phyloP scores from a whole-genome alignment of 768 basidiomycete species.

The Auricularia heimuer region DNA sequence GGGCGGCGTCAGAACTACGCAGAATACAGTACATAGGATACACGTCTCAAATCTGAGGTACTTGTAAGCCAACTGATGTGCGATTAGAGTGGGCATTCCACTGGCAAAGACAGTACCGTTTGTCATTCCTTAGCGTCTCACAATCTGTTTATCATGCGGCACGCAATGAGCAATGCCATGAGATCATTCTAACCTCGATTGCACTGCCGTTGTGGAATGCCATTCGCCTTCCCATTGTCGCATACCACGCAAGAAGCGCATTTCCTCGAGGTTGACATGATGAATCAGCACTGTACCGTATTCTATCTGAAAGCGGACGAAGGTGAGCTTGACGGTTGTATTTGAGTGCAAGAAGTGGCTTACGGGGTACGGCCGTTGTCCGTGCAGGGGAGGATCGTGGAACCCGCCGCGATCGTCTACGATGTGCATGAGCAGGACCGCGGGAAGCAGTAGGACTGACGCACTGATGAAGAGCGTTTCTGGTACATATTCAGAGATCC shows the following conservation, averaged over 20 bases:
- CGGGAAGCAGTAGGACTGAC: background rate
- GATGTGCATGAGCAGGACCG: background rate
- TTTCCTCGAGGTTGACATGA: background rate
- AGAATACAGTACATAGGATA: no score
- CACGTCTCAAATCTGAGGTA: no score
- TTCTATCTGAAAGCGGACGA: background rate
- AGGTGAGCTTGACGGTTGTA: background rate
- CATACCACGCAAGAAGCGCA: background rate
- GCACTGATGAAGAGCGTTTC: background rate
- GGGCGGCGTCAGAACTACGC: no score
- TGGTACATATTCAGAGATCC: background rate
- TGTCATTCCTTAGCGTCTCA: no score
- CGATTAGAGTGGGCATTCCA: no score
- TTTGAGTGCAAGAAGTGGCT: background rate
- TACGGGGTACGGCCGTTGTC: background rate
- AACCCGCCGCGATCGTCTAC: background rate
- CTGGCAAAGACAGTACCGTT: no score
- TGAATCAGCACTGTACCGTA: background rate
- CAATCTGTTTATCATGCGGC: no score
- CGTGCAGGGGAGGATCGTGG: background rate
- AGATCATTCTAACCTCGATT: no score
- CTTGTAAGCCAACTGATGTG: no score
- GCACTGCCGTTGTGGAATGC: background rate
- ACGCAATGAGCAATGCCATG: no score
- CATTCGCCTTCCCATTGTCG: background rate